A percentile compares a stretch with the other conserved stretches of the same genome.
Conservation (phyloP, 2,329 filamentous ascomycete species). For the Pseudocercospora cruenta region DNA sequence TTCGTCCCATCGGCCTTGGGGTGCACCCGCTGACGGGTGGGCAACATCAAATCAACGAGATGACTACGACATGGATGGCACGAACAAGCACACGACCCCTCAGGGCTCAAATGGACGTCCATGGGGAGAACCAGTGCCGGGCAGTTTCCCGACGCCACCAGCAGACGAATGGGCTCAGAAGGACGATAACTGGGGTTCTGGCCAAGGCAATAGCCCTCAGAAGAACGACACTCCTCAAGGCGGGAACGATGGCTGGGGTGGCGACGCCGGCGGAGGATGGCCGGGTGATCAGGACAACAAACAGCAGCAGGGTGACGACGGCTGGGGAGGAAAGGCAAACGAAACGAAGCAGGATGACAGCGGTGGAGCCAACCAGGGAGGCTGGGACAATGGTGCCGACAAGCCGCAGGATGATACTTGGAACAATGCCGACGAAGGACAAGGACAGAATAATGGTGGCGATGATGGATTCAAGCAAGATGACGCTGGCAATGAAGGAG, state of each 20-base stretch:
- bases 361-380: conserved; percentile 28
- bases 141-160: neutral
- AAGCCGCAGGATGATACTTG: neutral
- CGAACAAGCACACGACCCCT: conserved; percentile 9
- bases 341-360: neutral
- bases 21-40: neutral
- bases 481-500: neutral
- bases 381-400: neutral
- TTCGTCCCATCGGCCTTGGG: neutral
- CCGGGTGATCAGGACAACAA: neutral
- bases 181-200: neutral
- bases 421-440: neutral
- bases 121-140: conserved; percentile 4
- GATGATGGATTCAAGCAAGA: neutral
- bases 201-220: neutral
- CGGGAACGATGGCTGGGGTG: conserved; percentile 1
- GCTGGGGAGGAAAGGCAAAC: no score
- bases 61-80: conserved; percentile 18
- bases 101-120: conserved; percentile 1
- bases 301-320: neutral
- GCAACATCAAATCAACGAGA: neutral
- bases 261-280: neutral
- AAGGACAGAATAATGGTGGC: neutral
- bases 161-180: conserved; percentile 1
- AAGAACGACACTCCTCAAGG: conserved; percentile 7